phyloP scores from a whole-genome alignment of 495 filamentous ascomycete genomes.

The Talaromyces liani region DNA sequence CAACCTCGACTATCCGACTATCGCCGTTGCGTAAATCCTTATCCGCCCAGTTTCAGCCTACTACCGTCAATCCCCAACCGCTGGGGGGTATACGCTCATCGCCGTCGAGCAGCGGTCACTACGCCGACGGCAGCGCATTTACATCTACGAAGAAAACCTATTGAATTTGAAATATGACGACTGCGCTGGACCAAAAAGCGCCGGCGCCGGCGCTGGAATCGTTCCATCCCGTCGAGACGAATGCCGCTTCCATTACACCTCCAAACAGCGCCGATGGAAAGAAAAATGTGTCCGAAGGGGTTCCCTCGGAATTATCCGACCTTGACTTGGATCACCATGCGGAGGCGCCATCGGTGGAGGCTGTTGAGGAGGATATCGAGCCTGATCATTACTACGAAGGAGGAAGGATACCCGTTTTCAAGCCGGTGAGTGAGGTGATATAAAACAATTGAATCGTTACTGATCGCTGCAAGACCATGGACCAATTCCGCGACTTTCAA shows the following conservation, averaged over 20 bases:
- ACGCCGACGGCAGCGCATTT: slow-evolving; percentile 34
- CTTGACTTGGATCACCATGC: slow-evolving; percentile 34
- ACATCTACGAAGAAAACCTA: slow-evolving; percentile 9
- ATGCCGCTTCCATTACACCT: slow-evolving; percentile 34
- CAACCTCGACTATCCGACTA: background rate
- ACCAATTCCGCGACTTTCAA: slow-evolving; percentile 88
- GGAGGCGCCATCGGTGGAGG: slow-evolving; percentile 23
- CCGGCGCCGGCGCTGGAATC: slow-evolving; percentile 7
- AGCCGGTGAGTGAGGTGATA: slow-evolving; percentile 50
- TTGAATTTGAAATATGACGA: slow-evolving; percentile 21
- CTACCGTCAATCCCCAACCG: slow-evolving; percentile 32
- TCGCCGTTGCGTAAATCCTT: slow-evolving; percentile 7
- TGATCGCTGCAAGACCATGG: slow-evolving; percentile 56
- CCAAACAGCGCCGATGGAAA: slow-evolving; percentile 39
- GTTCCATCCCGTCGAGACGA: slow-evolving; percentile 21
- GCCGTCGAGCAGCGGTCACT: slow-evolving; percentile 47
- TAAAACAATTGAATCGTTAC: background rate
- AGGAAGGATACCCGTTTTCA: slow-evolving; percentile 89
- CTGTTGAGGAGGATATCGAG: slow-evolving; percentile 60
- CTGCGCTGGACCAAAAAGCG: slow-evolving; percentile 23
- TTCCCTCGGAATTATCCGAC: slow-evolving; percentile 38
- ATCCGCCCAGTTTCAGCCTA: slow-evolving; percentile 8
- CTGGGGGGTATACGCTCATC: slow-evolving; percentile 26
- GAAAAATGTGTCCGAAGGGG: slow-evolving; percentile 35
- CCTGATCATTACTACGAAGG: slow-evolving; percentile 83